phyloP scores from a whole-genome alignment of 148 eudicot species.

The Rhododendron simsii region DNA sequence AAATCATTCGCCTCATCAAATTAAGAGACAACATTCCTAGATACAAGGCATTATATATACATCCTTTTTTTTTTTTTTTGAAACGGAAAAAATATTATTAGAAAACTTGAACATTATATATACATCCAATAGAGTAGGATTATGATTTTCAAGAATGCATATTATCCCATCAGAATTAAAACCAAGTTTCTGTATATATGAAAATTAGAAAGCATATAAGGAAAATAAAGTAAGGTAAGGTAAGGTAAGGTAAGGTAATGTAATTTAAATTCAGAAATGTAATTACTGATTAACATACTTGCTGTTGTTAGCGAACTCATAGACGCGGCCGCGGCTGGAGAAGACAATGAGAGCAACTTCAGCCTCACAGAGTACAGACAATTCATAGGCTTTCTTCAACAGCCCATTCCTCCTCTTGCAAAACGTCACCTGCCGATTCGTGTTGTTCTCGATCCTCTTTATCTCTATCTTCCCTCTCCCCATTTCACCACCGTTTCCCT shows the following conservation, averaged over 20 bases:
- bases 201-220: neutral
- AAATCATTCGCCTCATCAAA: neutral
- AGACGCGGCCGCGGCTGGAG: conserved; percentile 41
- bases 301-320: conserved; percentile 32
- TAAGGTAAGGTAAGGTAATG: too few species aligned
- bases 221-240: neutral
- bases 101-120: too few species aligned
- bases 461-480: conserved; percentile 31
- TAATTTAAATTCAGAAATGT: neutral
- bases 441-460: conserved; percentile 42
- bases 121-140: neutral
- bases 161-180: neutral
- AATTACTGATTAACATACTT: neutral
- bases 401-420: conserved; percentile 45
- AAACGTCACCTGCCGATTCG: conserved; percentile 40
- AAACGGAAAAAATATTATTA: too few species aligned
- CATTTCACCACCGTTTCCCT: neutral
- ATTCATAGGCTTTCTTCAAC: conserved; percentile 39
- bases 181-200: neutral
- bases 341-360: conserved; percentile 38
- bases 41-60: neutral
- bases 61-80: too few species aligned
- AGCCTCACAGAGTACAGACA: conserved; percentile 41
- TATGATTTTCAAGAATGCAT: neutral
- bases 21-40: neutral